A percentile compares a stretch with the other conserved stretches of the same genome.
phyloP scores from a whole-genome alignment of 2,329 filamentous ascomycete genomes.

The Paecilomyces variotii region DNA sequence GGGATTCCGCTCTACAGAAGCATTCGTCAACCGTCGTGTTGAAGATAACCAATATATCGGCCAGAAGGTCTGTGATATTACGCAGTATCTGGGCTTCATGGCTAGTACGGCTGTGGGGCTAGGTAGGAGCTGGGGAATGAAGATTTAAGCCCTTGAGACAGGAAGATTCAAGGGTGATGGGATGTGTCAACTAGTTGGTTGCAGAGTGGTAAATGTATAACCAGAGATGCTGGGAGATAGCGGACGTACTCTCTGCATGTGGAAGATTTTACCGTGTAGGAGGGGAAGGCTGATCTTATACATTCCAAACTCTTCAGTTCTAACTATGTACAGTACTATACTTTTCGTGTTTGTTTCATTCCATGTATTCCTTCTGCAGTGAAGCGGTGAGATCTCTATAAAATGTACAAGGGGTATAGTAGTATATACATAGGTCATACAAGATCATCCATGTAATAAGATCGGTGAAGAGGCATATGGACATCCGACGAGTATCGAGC shows the following conservation, averaged over 20 bases:
- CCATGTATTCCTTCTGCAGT: background rate
- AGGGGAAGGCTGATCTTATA: background rate
- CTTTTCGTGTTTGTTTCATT: background rate
- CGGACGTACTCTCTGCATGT: too few relatives aligned
- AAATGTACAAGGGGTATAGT: background rate
- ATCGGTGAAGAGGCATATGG: background rate
- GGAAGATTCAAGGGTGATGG: background rate
- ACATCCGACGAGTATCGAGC: background rate
- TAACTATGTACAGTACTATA: background rate
- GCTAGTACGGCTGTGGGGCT: conserved; percentile 70
- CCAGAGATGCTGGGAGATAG: background rate
- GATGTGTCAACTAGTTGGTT: background rate
- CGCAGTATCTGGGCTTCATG: conserved; percentile 77
- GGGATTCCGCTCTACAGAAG: conserved; percentile 67
- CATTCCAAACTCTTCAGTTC: background rate
- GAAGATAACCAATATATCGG: conserved; percentile 60
- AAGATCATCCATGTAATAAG: background rate
- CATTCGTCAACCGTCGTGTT: conserved; percentile 69
- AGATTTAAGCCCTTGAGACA: conserved; percentile 50
- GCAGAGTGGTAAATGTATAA: background rate
- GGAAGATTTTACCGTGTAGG: too few relatives aligned
- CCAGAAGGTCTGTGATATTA: conserved; percentile 53
- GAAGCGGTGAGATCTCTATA: background rate
- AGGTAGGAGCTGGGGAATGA: conserved; percentile 76
- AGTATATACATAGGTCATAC: background rate